A percentile compares a stretch with the other conserved stretches of the same genome.
These are phyloP conservation scores for Debaryomyces subglobosus DNA, from an alignment of 1,139 yeast genomes.

Conservation along the genomic window DNA sequence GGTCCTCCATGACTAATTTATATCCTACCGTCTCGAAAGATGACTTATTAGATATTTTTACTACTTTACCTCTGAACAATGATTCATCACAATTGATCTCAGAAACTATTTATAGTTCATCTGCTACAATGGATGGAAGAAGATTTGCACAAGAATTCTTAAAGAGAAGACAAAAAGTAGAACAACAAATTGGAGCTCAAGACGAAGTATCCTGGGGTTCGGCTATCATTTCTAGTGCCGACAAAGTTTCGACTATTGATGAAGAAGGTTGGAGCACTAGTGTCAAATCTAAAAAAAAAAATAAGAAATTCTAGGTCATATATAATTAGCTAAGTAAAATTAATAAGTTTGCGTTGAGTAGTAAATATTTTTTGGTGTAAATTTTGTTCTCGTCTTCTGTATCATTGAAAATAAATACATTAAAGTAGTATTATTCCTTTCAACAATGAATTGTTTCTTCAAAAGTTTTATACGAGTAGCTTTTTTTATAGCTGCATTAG, in stretches of 20 bases:
- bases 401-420: not conserved
- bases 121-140: slow-evolving; percentile 93
- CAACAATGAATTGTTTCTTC: not conserved
- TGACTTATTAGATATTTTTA: slow-evolving; percentile 77
- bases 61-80: slow-evolving; percentile 71
- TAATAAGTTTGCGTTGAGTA: not conserved
- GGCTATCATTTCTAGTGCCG: slow-evolving; percentile 55
- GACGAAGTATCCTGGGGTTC: slow-evolving; percentile 70
- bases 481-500: not conserved
- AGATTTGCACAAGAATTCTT: slow-evolving; percentile 89
- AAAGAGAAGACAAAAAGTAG: slow-evolving; percentile 74
- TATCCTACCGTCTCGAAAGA: slow-evolving; percentile 74
- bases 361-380: not conserved
- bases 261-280: slow-evolving; percentile 77
- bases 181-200: slow-evolving; percentile 52
- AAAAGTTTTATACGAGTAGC: not conserved
- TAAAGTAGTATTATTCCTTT: not conserved
- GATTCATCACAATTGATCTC: slow-evolving; percentile 87
- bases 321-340: not conserved
- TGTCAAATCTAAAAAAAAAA: slow-evolving; percentile 60
- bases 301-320: slow-evolving; percentile 21
- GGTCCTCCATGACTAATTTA: slow-evolving; percentile 69
- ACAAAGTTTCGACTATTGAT: slow-evolving; percentile 51
- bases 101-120: slow-evolving; percentile 88
- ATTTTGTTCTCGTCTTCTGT: too few species aligned